These are phyloP conservation scores for Barnettozyma pratensis DNA, from an alignment of 805 yeast species.

Conservation along the genomic window DNA sequence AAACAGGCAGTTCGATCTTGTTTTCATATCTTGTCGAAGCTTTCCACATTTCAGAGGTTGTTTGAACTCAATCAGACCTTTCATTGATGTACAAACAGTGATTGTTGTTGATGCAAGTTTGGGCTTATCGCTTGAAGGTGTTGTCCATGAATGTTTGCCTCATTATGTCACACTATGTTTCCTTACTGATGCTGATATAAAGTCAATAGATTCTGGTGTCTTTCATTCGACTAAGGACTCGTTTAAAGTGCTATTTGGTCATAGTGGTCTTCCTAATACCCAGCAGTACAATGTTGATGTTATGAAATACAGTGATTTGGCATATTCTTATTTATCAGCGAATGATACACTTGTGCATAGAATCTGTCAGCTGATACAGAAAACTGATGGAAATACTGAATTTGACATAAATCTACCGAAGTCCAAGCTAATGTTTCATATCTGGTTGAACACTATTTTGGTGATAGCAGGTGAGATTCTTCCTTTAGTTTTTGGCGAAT, in stretches of 20 bases:
- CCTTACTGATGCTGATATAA: slow-evolving; percentile 5
- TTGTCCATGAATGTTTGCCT: slow-evolving; percentile 7
- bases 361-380: background rate
- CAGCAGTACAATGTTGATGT: background rate
- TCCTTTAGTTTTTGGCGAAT: slow-evolving; percentile 7
- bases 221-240: background rate
- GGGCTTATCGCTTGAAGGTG: slow-evolving; percentile 12
- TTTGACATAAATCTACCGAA: background rate
- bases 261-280: background rate
- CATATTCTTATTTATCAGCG: background rate
- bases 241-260: slow-evolving; percentile 1
- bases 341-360: background rate
- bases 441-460: slow-evolving; percentile 9
- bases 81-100: slow-evolving; percentile 1
- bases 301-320: background rate
- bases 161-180: slow-evolving; percentile 2
- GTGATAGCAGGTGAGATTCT: slow-evolving; percentile 7
- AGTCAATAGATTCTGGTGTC: background rate
- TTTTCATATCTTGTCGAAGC: slow-evolving; percentile 11
- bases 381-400: background rate
- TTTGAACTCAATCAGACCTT: background rate
- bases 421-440: background rate
- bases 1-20: slow-evolving; percentile 5
- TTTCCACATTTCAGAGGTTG: slow-evolving; percentile 5
- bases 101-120: slow-evolving; percentile 13